Evolutionary conservation across 2,329 filamentous ascomycete species (phyloP), one percentile per base, ranked within the genome.

Genomic region (Paecilomyces sp.): DNA sequence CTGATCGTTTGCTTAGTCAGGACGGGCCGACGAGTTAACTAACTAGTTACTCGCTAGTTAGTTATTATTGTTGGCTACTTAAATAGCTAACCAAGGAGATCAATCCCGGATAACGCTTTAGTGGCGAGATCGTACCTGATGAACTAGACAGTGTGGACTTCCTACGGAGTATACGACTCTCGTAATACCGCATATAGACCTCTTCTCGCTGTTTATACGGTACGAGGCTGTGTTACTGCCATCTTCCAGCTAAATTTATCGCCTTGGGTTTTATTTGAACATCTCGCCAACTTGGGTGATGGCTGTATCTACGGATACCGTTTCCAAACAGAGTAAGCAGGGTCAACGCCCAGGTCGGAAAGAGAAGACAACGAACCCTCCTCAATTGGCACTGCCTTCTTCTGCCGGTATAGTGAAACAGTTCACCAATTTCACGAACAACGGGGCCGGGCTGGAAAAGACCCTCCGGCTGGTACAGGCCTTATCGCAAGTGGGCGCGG

Each of bases 391-490:
- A 7, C n/a, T 15, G 18, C n/a, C 41, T 9, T 18, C 41, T 6
- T 47, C 41, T 11, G 6, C 41, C 5, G 9, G n/a, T 18, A n/a
- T 18, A 3, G 51, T 50, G 52, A 60, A 64, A 52, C 68, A 74
- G 60, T 66, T 75, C 28, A 65, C 66, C 57, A 69, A 68, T 31
- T 76, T 74, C 62, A 66, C 70, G 55, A 68, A 67, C 41, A 67
- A 70, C 7, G 66, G 64, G 5, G 60, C 68, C 2, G 74, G 73
- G 4, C 67, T 77, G 41, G 76, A 78, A 56, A 76, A 75, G 61
- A 70, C 69, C 8, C 67, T 77, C 3, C 75, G 76, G 24, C 63
- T 77, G 2, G 63, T 76, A 36, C 76, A 78, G 58, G 72, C 74
- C 9, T 55, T 72, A 18, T 68, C 70, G 11, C 72, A 74, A 57